Percentiles rank a stretch among this genome's conserved stretches.
phyloP scores from a whole-genome alignment of 2,329 filamentous ascomycete genomes.

The Alternaria ethzedia region DNA sequence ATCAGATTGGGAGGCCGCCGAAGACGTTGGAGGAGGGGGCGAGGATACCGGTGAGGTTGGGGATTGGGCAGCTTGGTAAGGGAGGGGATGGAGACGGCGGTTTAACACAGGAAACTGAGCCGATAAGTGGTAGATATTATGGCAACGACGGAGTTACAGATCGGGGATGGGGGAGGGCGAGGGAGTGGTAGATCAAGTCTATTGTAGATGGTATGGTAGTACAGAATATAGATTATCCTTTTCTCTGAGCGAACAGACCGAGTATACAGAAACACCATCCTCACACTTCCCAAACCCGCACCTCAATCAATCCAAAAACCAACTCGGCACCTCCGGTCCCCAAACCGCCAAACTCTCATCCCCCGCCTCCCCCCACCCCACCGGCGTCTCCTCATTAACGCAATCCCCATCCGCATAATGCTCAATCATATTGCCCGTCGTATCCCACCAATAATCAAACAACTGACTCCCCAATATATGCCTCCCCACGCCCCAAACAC shows the following conservation, averaged over 20 bases:
- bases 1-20: conserved; percentile 20
- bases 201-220: background rate
- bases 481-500: conserved; percentile 73
- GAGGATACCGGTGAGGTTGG: conserved; percentile 17
- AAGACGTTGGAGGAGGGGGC: conserved; percentile 27
- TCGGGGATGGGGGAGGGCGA: conserved; percentile 17
- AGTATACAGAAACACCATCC: background rate
- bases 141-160: conserved; percentile 18
- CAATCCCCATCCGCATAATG: conserved; percentile 75
- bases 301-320: conserved; percentile 40
- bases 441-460: conserved; percentile 76
- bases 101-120: background rate
- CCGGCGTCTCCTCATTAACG: conserved; percentile 64
- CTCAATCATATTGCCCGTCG: conserved; percentile 68
- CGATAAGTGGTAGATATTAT: conserved; percentile 21
- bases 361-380: conserved; percentile 49
- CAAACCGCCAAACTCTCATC: conserved; percentile 52
- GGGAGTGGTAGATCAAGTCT: conserved; percentile 8
- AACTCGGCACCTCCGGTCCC: conserved; percentile 50
- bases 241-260: background rate
- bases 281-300: background rate
- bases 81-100: conserved; percentile 11
- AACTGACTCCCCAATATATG: conserved; percentile 75
- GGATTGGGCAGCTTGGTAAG: conserved; percentile 21
- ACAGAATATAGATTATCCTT: background rate